A percentile compares a stretch with the other conserved stretches of the same genome.
phyloP scores from a whole-genome alignment of 192 early-diverging fungal genomes.

The Podila horticola region DNA sequence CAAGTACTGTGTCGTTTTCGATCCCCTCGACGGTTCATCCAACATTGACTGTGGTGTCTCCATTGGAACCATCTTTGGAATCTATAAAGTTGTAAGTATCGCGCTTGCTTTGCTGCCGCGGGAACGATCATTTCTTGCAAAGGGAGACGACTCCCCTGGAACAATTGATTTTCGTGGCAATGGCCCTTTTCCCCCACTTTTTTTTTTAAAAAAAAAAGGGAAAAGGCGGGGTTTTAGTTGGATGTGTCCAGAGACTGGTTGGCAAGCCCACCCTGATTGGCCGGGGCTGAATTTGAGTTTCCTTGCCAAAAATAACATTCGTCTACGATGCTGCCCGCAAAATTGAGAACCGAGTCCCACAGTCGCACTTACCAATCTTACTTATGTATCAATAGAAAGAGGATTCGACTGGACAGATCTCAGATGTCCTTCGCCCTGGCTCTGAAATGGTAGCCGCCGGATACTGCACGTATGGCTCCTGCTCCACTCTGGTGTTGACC shows the following conservation, averaged over 20 bases:
- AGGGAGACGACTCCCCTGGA: no score
- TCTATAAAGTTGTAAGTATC: conserved; percentile 86
- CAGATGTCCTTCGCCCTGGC: conserved; percentile 90
- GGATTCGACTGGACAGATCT: conserved; percentile 59
- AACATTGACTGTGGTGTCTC: conserved; percentile 99
- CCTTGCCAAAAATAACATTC: conserved; percentile 6
- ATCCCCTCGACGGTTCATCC: conserved; percentile 96
- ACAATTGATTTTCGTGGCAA: neutral
- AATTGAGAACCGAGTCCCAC: neutral
- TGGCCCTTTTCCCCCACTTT: neutral
- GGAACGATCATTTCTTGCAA: no score
- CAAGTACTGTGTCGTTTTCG: conserved; percentile 97
- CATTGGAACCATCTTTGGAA: conserved; percentile 99
- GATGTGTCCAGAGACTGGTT: neutral
- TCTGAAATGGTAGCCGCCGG: conserved; percentile 92
- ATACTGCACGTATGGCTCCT: conserved; percentile 98
- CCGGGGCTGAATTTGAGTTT: neutral
- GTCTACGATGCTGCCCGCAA: neutral
- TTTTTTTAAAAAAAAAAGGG: neutral
- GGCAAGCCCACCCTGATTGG: neutral
- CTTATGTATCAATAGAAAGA: conserved; percentile 24
- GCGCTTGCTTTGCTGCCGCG: neutral
- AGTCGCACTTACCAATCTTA: no score
- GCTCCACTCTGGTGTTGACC: conserved; percentile 82
- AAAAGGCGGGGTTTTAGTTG: neutral